These are phyloP conservation scores for Cladobotryum protrusum DNA, from an alignment of 2,329 filamentous ascomycete species.

Conservation along the genomic window DNA sequence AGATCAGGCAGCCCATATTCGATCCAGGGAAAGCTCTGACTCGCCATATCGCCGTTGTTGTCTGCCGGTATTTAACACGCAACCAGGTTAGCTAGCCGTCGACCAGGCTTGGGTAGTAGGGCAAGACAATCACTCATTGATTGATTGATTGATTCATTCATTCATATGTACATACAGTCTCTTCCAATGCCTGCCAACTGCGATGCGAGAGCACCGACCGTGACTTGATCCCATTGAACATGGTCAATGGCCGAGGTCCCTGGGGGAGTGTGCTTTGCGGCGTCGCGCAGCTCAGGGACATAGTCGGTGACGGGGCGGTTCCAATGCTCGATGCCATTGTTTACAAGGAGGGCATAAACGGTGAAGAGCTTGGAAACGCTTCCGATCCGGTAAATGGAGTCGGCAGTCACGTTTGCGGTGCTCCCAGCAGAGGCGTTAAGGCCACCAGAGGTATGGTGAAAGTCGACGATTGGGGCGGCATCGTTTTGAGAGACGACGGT, in stretches of 20 bases:
- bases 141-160: no score
- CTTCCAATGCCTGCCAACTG: constrained; percentile 8
- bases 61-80: not conserved
- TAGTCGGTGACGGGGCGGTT: constrained; percentile 21
- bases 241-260: not conserved
- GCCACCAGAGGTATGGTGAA: constrained; percentile 9
- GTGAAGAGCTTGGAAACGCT: constrained; percentile 25
- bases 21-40: constrained; percentile 4
- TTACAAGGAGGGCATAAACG: constrained; percentile 19
- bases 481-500: constrained; percentile 7
- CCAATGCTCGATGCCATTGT: constrained; percentile 17
- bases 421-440: constrained; percentile 14
- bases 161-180: constrained; percentile 7
- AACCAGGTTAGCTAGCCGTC: not conserved
- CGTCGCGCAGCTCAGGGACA: constrained; percentile 18
- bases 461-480: constrained; percentile 7
- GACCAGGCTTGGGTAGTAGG: no score
- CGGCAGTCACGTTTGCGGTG: constrained; percentile 1
- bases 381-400: constrained; percentile 22
- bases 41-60: constrained; percentile 4
- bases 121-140: no score
- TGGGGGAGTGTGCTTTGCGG: not conserved
- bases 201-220: constrained; percentile 9
- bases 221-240: constrained; percentile 12
- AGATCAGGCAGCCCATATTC: not conserved